Percentiles rank a stretch among this genome's conserved stretches.
Conservation (phyloP, 257 asterid species). For the Fraxinus cuspidata region DNA sequence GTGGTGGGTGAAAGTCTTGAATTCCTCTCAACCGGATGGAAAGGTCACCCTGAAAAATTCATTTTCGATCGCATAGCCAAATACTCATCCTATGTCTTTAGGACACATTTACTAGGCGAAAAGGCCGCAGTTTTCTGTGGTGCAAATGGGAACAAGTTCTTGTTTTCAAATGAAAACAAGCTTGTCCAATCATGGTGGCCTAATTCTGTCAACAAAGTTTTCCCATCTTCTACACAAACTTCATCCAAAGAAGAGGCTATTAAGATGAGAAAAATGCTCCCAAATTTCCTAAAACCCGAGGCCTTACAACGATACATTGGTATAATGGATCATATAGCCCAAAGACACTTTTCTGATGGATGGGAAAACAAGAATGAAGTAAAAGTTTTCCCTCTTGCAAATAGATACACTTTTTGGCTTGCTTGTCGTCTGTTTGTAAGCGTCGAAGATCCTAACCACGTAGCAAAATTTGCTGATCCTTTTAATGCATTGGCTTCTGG, state of each 20-base stretch:
- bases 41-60: conserved; percentile 59
- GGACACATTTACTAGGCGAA: conserved; percentile 46
- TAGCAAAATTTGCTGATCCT: conserved; percentile 46
- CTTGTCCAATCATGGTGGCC: conserved; percentile 70
- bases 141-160: conserved; percentile 42
- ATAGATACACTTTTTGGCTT: conserved; percentile 58
- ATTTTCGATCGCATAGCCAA: conserved; percentile 48
- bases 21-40: conserved; percentile 57
- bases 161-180: conserved; percentile 63
- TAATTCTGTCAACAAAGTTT: conserved; percentile 44
- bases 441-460: conserved; percentile 51
- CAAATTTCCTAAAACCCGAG: conserved; percentile 57
- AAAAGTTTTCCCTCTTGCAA: conserved; percentile 43
- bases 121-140: conserved; percentile 48
- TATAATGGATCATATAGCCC: conserved; percentile 53
- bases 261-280: conserved; percentile 65
- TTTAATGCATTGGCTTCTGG: conserved; percentile 55
- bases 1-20: conserved; percentile 55
- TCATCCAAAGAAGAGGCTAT: conserved; percentile 60
- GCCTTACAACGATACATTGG: conserved; percentile 60
- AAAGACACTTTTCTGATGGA: conserved; percentile 37
- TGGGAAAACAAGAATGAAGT: conserved; percentile 55
- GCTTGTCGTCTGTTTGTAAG: conserved; percentile 54
- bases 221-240: conserved; percentile 50
- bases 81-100: conserved; percentile 41